Base-by-base conservation (phyloP, 345 rosid species). In the Salix koriyanagi region DNA sequence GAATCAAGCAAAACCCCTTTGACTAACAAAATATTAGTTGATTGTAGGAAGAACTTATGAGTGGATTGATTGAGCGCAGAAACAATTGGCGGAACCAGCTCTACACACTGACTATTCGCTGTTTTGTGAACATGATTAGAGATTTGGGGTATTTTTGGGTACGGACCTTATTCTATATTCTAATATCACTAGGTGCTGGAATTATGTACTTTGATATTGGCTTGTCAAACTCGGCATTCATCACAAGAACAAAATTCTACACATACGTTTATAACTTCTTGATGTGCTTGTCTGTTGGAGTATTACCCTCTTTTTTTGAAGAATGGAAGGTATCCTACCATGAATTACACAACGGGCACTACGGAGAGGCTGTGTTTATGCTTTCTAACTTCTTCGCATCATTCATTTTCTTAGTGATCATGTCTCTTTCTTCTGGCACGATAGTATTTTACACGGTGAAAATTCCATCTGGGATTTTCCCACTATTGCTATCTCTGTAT, bases 91-190 rank as follows among this genome's bases (percentile, higher is more conserved):
- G 85, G 86, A 80, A 78, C 56, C 85, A 84, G 66, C 62, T 82
- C 5, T 32, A 61, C 56, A 76, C 52, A 30, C 67, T 84, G 79
- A 78, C 81, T 12, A 64, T 23, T 52, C 72, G 89, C 6, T 86
- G 86, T 1, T 76, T 66, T 44, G 50, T 78, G 36, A 82, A 86
- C 76, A 84, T 82, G 77, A 52, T 26, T 3, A 84, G 89, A 65
- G 89, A 84, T 39, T 3, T 84, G 14, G 87, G 80, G 8, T 86
- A 82, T 74, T 86, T 76, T 70, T 84, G 86, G 89, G 26, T 84
- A 15, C 76, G 85, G 74, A 80, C 78, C 14, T 12, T 76, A 13
- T 84, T 82, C 76, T 78, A 69, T 23, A 36, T 80, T 36, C 19
- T 84, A 11, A 74, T 84, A 3, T 61, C 87, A 16, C 0, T 76